Percentiles rank a stretch among this genome's conserved stretches.
Evolutionary conservation across 805 yeast species (phyloP).

Genomic region (Candida methanosorbosa): DNA sequence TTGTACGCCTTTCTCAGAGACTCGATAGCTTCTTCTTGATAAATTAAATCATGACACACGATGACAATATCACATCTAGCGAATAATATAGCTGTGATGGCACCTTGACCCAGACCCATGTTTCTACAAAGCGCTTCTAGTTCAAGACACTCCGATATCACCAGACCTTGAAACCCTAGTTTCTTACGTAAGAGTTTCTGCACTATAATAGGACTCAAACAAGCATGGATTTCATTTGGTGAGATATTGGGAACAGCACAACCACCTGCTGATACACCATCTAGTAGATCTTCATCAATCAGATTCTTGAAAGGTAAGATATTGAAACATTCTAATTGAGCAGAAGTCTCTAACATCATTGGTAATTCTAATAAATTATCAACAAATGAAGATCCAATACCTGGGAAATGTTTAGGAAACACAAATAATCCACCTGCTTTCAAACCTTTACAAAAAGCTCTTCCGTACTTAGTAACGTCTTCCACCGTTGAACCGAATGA

Average conservation of each 20-base stretch:
- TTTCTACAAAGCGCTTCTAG: conserved; percentile 55
- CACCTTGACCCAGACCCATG: conserved; percentile 63
- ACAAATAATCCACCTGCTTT: conserved; percentile 44
- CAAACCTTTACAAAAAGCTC: conserved; percentile 44
- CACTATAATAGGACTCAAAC: conserved; percentile 45
- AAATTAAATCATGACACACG: conserved; percentile 47
- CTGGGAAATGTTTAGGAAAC: conserved; percentile 61
- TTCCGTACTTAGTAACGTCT: conserved; percentile 46
- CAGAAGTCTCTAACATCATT: conserved; percentile 46
- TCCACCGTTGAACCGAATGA: conserved; percentile 55
- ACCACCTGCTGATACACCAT: conserved; percentile 53
- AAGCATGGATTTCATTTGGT: conserved; percentile 55
- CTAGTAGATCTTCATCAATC: conserved; percentile 35
- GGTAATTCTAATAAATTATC: conserved; percentile 51
- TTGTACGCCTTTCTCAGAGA: conserved; percentile 23
- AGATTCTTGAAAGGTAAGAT: conserved; percentile 42
- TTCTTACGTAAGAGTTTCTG: conserved; percentile 42
- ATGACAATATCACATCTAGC: conserved; percentile 60
- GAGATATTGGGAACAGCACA: conserved; percentile 56
- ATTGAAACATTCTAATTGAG: conserved; percentile 41
- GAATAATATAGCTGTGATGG: conserved; percentile 42
- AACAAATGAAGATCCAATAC: conserved; percentile 53
- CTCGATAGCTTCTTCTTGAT: conserved; percentile 49
- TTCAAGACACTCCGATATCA: conserved; percentile 51
- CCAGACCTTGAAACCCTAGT: conserved; percentile 46